A percentile compares a stretch with the other conserved stretches of the same genome.
Conservation (phyloP, 108 stramenopile genomes). For the Cyclotella baltica region DNA sequence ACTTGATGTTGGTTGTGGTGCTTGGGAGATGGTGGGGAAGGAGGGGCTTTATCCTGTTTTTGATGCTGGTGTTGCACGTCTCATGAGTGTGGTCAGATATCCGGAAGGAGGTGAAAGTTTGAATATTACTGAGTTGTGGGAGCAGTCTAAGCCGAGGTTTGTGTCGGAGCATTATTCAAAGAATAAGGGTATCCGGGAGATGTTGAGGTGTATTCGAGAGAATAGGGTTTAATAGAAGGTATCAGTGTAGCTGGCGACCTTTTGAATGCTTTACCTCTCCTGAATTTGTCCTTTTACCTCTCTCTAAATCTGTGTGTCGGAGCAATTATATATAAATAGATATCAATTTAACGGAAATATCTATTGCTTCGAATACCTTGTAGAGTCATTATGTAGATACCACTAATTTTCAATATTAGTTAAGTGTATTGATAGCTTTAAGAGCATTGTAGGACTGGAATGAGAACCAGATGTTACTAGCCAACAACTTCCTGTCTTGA, state of each 20-base stretch:
- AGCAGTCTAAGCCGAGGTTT: slow-evolving; percentile 30
- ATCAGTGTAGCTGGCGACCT: neutral
- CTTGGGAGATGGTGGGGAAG: slow-evolving; percentile 27
- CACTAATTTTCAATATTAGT: too few species aligned
- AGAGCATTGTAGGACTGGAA: too few species aligned
- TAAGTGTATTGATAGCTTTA: too few species aligned
- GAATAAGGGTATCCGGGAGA: slow-evolving; percentile 31
- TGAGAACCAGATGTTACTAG: too few species aligned
- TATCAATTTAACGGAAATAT: too few species aligned
- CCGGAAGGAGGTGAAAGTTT: neutral
- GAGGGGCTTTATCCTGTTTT: slow-evolving; percentile 45
- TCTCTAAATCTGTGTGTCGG: neutral
- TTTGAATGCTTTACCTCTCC: too few species aligned
- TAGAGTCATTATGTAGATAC: too few species aligned
- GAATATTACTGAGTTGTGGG: slow-evolving; percentile 23
- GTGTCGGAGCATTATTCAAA: slow-evolving; percentile 42
- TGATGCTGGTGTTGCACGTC: slow-evolving; percentile 58
- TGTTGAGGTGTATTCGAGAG: slow-evolving; percentile 29
- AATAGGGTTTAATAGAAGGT: neutral
- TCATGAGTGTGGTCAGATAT: slow-evolving; percentile 21
- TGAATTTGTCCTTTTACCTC: too few species aligned
- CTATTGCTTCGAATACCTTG: too few species aligned
- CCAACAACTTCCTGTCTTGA: too few species aligned
- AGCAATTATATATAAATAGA: too few species aligned
- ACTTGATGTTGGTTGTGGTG: neutral